phyloP scores from a whole-genome alignment of 805 yeast species.

The Saccharomycopsis malanga region DNA sequence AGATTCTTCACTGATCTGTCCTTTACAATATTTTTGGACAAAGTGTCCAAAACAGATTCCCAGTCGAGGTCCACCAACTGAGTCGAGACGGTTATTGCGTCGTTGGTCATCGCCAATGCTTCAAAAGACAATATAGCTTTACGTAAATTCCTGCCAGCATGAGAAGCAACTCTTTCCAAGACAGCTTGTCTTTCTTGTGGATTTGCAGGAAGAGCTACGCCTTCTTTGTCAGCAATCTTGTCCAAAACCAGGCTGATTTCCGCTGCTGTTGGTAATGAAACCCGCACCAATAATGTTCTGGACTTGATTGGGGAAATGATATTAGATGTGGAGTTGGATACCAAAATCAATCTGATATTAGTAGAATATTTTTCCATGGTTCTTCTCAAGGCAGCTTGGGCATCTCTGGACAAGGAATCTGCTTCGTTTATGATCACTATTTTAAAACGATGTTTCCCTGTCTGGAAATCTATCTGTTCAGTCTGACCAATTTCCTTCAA shows the following conservation, averaged over 20 bases:
- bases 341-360: slow-evolving; percentile 73
- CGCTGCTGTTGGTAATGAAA: slow-evolving; percentile 65
- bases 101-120: slow-evolving; percentile 68
- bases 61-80: slow-evolving; percentile 74
- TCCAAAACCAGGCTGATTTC: slow-evolving; percentile 55
- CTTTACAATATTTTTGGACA: slow-evolving; percentile 52
- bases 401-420: slow-evolving; percentile 81
- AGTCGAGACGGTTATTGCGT: slow-evolving; percentile 39
- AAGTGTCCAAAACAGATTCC: slow-evolving; percentile 67
- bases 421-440: slow-evolving; percentile 89
- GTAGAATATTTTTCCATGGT: slow-evolving; percentile 94
- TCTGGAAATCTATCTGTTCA: slow-evolving; percentile 81
- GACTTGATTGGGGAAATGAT: slow-evolving; percentile 93
- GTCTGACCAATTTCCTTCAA: slow-evolving; percentile 92
- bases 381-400: slow-evolving; percentile 91
- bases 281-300: slow-evolving; percentile 80
- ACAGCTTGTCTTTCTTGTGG: slow-evolving; percentile 36
- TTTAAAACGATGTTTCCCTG: slow-evolving; percentile 52
- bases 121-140: slow-evolving; percentile 74
- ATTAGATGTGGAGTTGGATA: slow-evolving; percentile 85
- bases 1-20: slow-evolving; percentile 57
- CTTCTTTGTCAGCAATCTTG: slow-evolving; percentile 53
- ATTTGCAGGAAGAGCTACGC: slow-evolving; percentile 31
- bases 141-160: slow-evolving; percentile 67
- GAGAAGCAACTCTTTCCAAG: slow-evolving; percentile 45